Evolutionary conservation across 176 grass and related monocot genomes (phyloP).

Genomic region (Oryza rufipogon): DNA sequence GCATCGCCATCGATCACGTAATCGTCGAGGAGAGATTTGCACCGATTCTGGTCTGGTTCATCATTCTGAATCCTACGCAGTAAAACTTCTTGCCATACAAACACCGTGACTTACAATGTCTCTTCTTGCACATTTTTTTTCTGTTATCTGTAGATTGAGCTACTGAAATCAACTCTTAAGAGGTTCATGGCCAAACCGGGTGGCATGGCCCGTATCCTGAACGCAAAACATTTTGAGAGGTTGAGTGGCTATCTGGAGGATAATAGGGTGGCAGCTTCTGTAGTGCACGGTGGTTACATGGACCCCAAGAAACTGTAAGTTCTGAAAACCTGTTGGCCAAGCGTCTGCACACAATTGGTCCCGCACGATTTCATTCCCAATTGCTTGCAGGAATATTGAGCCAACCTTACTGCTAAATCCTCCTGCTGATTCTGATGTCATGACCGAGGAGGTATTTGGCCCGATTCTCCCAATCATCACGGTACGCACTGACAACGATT

Average conservation of each 20-base stretch:
- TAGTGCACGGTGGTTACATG: conserved; percentile 66
- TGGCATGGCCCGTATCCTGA: conserved; percentile 66
- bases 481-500: conserved; percentile 14
- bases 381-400: conserved; percentile 58
- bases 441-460: conserved; percentile 86
- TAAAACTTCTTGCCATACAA: background rate
- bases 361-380: background rate
- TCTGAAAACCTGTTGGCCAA: background rate
- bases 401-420: conserved; percentile 79
- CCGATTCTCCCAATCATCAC: conserved; percentile 81
- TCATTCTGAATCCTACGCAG: background rate
- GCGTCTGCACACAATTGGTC: background rate
- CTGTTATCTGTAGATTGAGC: conserved; percentile 58
- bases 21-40: conserved; percentile 77
- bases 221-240: conserved; percentile 62
- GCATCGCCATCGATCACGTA: conserved; percentile 80
- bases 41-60: conserved; percentile 53
- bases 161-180: conserved; percentile 62
- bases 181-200: conserved; percentile 49
- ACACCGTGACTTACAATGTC: background rate
- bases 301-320: conserved; percentile 64
- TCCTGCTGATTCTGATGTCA: conserved; percentile 68
- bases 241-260: conserved; percentile 59
- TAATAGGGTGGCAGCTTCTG: conserved; percentile 52
- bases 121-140: background rate